Evolutionary conservation across 2,329 filamentous ascomycete species (phyloP).

Genomic region (Xylariaceae sp.): DNA sequence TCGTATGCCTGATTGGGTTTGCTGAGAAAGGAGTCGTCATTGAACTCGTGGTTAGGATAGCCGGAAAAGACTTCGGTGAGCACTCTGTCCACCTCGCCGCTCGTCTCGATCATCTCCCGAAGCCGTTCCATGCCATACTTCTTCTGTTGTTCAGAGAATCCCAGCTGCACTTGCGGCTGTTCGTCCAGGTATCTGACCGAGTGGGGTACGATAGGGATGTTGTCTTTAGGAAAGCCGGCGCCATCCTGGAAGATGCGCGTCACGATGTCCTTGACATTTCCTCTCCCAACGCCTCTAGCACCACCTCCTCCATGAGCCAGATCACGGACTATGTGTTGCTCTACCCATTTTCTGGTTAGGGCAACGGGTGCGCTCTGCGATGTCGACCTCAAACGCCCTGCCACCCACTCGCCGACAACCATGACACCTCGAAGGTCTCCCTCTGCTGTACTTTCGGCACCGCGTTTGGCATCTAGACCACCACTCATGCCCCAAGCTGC

Average conservation of each 20-base stretch:
- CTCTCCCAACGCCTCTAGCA: slow-evolving; percentile 64
- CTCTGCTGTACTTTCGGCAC: slow-evolving; percentile 61
- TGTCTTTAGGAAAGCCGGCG: slow-evolving; percentile 64
- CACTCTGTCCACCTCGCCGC: slow-evolving; percentile 72
- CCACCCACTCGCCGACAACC: slow-evolving; percentile 85
- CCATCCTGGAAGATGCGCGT: slow-evolving; percentile 74
- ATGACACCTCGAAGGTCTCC: slow-evolving; percentile 76
- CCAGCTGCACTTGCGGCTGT: slow-evolving; percentile 55
- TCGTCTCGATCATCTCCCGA: slow-evolving; percentile 70
- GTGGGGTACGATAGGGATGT: slow-evolving; percentile 35
- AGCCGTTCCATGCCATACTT: slow-evolving; percentile 66
- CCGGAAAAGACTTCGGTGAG: slow-evolving; percentile 78
- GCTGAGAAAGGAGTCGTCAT: slow-evolving; percentile 84
- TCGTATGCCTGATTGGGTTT: slow-evolving; percentile 80
- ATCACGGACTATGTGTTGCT: slow-evolving; percentile 63
- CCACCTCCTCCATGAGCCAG: slow-evolving; percentile 66
- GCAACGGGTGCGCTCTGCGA: slow-evolving; percentile 37
- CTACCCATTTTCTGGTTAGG: slow-evolving; percentile 72
- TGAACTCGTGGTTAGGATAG: slow-evolving; percentile 83
- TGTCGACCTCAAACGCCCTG: slow-evolving; percentile 57
- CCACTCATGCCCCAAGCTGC: slow-evolving; percentile 74
- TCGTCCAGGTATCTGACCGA: slow-evolving; percentile 45
- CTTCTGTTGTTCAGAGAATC: slow-evolving; percentile 68
- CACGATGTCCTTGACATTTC: slow-evolving; percentile 68
- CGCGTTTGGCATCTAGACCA: slow-evolving; percentile 63